A percentile compares a stretch with the other conserved stretches of the same genome.
Evolutionary conservation across 371 early-diverging fungal genomes (phyloP).

Genomic region (Apophysomyces trapeziformis): DNA sequence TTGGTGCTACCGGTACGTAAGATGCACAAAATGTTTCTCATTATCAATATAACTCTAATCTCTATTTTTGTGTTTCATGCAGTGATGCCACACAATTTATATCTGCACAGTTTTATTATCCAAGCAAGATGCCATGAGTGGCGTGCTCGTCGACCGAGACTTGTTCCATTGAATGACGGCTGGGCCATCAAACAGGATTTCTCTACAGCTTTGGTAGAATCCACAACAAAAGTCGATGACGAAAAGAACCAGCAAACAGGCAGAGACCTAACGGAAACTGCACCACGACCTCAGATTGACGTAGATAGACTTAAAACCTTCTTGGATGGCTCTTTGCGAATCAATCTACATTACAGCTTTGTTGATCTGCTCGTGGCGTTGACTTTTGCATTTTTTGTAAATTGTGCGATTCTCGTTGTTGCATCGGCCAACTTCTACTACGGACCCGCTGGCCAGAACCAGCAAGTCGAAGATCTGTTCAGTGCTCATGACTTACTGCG

Average conservation of each 20-base stretch:
- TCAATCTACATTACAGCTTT: conserved; percentile 45
- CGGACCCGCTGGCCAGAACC: conserved; percentile 35
- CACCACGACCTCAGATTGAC: conserved; percentile 20
- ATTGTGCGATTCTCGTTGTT: conserved; percentile 80
- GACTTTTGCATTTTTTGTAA: conserved; percentile 77
- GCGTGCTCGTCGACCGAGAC: conserved; percentile 34
- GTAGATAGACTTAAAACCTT: conserved; percentile 22
- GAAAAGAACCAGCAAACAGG: conserved; percentile 16
- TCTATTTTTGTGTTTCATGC: conserved; percentile 8
- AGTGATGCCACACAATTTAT: conserved; percentile 79
- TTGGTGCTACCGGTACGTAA: conserved; percentile 76
- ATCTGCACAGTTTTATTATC: conserved; percentile 77
- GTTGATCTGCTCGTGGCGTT: conserved; percentile 74
- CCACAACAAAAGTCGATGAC: conserved; percentile 8
- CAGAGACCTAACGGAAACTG: neutral
- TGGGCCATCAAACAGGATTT: conserved; percentile 13
- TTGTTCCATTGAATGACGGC: conserved; percentile 17
- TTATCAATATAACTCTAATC: too few species aligned
- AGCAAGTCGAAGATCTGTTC: conserved; percentile 56
- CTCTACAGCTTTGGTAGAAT: conserved; percentile 7
- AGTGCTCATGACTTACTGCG: conserved; percentile 68
- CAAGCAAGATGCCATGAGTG: conserved; percentile 54
- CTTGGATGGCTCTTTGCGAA: conserved; percentile 20
- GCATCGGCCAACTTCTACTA: conserved; percentile 80
- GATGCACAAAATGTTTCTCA: conserved; percentile 14